phyloP scores from a whole-genome alignment of 2,329 filamentous ascomycete genomes.

The Cladophialophora psammophila region DNA sequence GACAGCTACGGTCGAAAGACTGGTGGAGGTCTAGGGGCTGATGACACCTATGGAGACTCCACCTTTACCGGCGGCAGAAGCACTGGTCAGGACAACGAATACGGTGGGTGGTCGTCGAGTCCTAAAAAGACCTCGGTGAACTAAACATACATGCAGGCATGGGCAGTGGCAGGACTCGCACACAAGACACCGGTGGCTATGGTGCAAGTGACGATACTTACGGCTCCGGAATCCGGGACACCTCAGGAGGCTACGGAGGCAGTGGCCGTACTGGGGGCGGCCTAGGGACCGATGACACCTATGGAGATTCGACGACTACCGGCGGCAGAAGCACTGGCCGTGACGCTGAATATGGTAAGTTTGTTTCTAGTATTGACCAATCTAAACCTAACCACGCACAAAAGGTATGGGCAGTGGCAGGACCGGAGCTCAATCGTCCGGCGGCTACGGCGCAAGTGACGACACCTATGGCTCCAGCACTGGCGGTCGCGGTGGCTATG shows the following conservation, averaged over 20 bases:
- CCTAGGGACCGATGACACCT: constrained; percentile 24
- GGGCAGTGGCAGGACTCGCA: constrained; percentile 22
- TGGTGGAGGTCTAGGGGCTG: constrained; percentile 35
- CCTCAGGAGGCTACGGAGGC: constrained; percentile 33
- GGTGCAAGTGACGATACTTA: constrained; percentile 34
- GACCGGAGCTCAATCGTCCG: constrained; percentile 15
- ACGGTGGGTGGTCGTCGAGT: not conserved
- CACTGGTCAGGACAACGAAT: constrained; percentile 16
- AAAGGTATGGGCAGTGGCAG: constrained; percentile 21
- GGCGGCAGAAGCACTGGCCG: constrained; percentile 25
- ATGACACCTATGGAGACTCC: constrained; percentile 36
- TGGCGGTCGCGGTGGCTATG: constrained; percentile 10
- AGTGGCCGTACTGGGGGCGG: constrained; percentile 25
- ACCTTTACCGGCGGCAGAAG: constrained; percentile 17
- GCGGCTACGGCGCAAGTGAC: constrained; percentile 24
- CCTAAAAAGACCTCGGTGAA: not conserved
- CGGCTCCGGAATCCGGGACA: constrained; percentile 32
- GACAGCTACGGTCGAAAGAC: constrained; percentile 31
- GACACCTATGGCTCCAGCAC: constrained; percentile 17
- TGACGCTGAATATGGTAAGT: constrained; percentile 25
- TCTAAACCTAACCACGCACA: not conserved
- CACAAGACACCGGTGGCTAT: constrained; percentile 22
- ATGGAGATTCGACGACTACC: constrained; percentile 22
- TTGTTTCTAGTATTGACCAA: not conserved
- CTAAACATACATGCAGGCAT: constrained; percentile 5